These are phyloP conservation scores for Porphyrellus cyaneotinctus DNA, from an alignment of 768 basidiomycete genomes.

Conservation along the genomic window DNA sequence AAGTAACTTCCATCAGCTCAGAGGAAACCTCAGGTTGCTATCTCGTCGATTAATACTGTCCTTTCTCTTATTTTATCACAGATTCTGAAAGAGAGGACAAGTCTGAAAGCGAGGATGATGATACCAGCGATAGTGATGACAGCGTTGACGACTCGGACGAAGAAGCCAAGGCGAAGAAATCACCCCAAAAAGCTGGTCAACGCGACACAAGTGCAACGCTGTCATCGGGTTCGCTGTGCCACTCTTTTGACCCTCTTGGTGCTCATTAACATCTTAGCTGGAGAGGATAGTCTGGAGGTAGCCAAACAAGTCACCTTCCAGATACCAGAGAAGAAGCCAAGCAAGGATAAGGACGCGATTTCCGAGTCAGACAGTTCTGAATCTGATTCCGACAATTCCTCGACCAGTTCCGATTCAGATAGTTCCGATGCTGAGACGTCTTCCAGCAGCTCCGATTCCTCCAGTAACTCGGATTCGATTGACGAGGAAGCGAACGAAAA, in stretches of 20 bases:
- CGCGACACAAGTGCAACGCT: conserved; percentile 41
- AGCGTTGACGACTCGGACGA: conserved; percentile 4
- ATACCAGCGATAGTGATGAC: conserved; percentile 12
- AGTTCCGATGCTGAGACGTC: conserved; percentile 18
- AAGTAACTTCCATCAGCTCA: conserved; percentile 16
- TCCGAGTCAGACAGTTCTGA: conserved; percentile 12
- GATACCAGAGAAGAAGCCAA: conserved; percentile 2
- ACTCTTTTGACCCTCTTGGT: neutral
- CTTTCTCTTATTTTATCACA: neutral
- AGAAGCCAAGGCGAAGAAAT: neutral
- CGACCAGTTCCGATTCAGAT: conserved; percentile 8
- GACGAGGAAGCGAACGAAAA: conserved; percentile 7
- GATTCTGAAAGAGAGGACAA: conserved; percentile 12
- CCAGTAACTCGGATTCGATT: conserved; percentile 14
- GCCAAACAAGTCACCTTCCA: neutral
- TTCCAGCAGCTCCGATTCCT: conserved; percentile 9
- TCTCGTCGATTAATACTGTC: conserved; percentile 6
- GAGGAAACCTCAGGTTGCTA: conserved; percentile 16
- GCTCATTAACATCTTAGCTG: conserved; percentile 8
- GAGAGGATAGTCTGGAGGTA: conserved; percentile 3
- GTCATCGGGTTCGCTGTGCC: conserved; percentile 29
- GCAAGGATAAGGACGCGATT: neutral
- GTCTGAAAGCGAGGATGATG: neutral
- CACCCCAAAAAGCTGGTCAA: conserved; percentile 9
- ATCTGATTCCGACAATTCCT: conserved; percentile 15